Evolutionary conservation across 352 stramenopile species (phyloP).

Genomic region (Phytopythium mirpurense): DNA sequence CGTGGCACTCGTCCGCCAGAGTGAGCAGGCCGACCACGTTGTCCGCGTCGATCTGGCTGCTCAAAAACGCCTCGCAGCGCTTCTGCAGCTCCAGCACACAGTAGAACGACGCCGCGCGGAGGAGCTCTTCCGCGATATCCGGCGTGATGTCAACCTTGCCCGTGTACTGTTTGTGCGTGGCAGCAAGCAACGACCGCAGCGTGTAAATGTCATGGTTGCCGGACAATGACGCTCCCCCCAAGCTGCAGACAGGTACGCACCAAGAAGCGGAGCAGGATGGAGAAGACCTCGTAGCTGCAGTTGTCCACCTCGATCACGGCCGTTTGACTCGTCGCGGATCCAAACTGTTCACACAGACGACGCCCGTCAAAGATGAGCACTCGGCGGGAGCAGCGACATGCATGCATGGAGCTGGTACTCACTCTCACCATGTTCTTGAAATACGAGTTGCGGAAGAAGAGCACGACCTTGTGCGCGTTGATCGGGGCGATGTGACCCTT

Average conservation of each 20-base stretch:
- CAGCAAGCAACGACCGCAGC: neutral
- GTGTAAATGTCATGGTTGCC: neutral
- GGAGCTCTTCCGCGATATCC: conserved; percentile 74
- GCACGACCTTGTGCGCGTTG: conserved; percentile 85
- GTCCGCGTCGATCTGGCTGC: conserved; percentile 69
- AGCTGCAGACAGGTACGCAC: conserved; percentile 25
- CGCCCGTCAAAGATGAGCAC: too few relatives aligned
- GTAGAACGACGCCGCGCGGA: conserved; percentile 76
- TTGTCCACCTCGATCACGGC: conserved; percentile 87
- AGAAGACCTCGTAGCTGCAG: conserved; percentile 87
- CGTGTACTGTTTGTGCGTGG: conserved; percentile 58
- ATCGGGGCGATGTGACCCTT: conserved; percentile 84
- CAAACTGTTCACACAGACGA: conserved; percentile 47
- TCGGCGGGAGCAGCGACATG: conserved; percentile 3
- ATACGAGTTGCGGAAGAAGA: conserved; percentile 89
- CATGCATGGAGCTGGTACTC: conserved; percentile 34
- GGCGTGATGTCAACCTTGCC: conserved; percentile 82
- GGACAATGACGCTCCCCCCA: neutral
- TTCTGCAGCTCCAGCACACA: conserved; percentile 84
- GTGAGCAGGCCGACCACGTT: conserved; percentile 78
- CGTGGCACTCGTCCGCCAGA: conserved; percentile 73
- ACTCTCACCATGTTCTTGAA: conserved; percentile 91
- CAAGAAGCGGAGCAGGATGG: conserved; percentile 77
- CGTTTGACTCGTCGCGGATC: conserved; percentile 71
- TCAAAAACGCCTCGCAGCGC: conserved; percentile 76